These are phyloP conservation scores for Circinella minor DNA, from an alignment of 371 early-diverging fungal genomes.

Conservation along the genomic window DNA sequence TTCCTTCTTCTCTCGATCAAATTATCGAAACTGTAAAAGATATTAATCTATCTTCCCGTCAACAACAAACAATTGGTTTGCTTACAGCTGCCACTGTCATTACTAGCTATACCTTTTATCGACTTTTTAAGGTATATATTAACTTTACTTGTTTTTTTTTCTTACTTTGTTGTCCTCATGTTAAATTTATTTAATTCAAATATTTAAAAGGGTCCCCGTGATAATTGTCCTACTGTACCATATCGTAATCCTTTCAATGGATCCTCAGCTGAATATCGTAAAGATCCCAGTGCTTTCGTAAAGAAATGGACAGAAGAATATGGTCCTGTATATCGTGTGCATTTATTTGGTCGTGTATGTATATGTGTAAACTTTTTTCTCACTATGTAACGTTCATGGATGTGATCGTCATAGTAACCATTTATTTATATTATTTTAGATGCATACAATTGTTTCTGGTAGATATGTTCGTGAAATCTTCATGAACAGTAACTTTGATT, in stretches of 20 bases:
- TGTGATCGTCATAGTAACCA: neutral
- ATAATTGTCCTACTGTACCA: constrained; percentile 25
- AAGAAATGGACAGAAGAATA: constrained; percentile 23
- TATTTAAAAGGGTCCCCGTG: neutral
- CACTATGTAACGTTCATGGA: neutral
- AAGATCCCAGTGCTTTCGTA: constrained; percentile 24
- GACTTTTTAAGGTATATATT: neutral
- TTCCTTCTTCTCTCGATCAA: neutral
- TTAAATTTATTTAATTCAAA: no score
- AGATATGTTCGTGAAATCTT: constrained; percentile 21
- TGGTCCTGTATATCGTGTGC: constrained; percentile 32
- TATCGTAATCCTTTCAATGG: constrained; percentile 27
- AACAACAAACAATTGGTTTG: constrained; percentile 1
- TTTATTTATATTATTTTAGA: neutral
- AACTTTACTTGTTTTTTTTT: no score
- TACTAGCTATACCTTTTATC: neutral
- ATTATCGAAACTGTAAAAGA: neutral
- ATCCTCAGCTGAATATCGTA: constrained; percentile 24
- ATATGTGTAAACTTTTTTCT: neutral
- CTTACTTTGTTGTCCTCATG: no score
- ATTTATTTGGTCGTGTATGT: constrained; percentile 32
- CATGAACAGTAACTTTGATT: constrained; percentile 20
- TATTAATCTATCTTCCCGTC: neutral
- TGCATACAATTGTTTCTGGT: constrained; percentile 15
- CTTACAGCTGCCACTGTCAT: neutral